Percentiles rank a stretch among this genome's conserved stretches.
phyloP scores from a whole-genome alignment of 2,329 filamentous ascomycete species.

The Curvularia hawaiiensis region DNA sequence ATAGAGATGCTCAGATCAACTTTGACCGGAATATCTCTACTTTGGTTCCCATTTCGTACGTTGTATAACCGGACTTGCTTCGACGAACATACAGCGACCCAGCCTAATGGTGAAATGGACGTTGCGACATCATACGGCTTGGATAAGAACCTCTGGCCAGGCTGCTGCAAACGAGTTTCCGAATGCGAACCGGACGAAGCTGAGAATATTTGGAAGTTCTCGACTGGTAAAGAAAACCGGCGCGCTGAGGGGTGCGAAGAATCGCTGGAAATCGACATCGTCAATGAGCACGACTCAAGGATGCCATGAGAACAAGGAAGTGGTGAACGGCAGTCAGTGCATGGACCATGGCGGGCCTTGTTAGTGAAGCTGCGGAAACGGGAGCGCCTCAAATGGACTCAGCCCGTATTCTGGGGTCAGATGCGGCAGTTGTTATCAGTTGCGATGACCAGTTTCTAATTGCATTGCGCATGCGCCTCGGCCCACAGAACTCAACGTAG shows the following conservation, averaged over 20 bases:
- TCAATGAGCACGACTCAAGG: conserved; percentile 7
- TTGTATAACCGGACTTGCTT: conserved; percentile 24
- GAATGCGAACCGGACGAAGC: conserved; percentile 11
- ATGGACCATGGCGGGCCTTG: conserved; percentile 2
- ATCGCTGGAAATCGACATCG: conserved; percentile 11
- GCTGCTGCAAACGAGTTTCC: conserved; percentile 14
- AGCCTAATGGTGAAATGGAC: conserved; percentile 21
- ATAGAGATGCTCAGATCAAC: conserved; percentile 1
- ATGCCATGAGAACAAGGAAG: conserved; percentile 3
- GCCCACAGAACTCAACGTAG: not conserved
- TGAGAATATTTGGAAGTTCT: conserved; percentile 13
- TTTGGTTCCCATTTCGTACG: conserved; percentile 11
- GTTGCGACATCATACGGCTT: conserved; percentile 20
- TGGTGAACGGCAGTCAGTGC: not conserved
- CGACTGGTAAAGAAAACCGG: conserved; percentile 7
- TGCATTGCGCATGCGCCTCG: conserved; percentile 2
- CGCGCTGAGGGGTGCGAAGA: conserved; percentile 5
- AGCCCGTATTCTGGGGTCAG: not conserved
- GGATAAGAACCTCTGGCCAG: conserved; percentile 6
- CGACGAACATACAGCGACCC: conserved; percentile 22
- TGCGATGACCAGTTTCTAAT: conserved; percentile 1
- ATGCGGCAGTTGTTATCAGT: conserved; percentile 10
- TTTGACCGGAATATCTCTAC: conserved; percentile 4
- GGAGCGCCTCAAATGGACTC: conserved; percentile 3
- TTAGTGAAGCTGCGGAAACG: not conserved